These are phyloP conservation scores for Magnolia officinalis DNA, from an alignment of 164 flowering plant genomes.

Conservation along the genomic window DNA sequence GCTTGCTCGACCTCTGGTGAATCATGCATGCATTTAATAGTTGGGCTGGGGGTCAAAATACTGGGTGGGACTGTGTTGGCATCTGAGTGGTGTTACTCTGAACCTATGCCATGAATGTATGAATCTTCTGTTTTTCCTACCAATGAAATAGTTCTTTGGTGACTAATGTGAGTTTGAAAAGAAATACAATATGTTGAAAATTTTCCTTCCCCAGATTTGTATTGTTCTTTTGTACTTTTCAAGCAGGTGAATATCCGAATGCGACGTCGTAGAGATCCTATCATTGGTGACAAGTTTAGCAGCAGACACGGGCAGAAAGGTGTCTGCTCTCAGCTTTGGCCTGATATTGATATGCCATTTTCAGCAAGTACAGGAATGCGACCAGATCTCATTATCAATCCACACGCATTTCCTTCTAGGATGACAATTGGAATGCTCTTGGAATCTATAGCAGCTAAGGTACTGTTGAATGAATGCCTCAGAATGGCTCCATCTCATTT, in stretches of 20 bases:
- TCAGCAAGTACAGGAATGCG: conserved; percentile 89
- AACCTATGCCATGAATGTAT: too few species aligned
- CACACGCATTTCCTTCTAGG: conserved; percentile 96
- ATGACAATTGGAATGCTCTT: conserved; percentile 98
- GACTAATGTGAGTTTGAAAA: too few species aligned
- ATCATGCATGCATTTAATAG: too few species aligned
- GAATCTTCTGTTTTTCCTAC: too few species aligned
- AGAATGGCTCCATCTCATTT: not conserved
- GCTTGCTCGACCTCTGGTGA: too few species aligned
- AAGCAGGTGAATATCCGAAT: conserved; percentile 78
- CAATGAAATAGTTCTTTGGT: too few species aligned
- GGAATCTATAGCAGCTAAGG: conserved; percentile 98
- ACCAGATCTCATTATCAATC: conserved; percentile 95
- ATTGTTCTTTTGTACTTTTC: not conserved
- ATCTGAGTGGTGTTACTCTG: too few species aligned
- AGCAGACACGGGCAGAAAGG: conserved; percentile 99
- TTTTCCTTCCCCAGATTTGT: too few species aligned
- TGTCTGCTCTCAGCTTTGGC: conserved; percentile 96
- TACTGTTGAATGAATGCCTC: conserved; percentile 16
- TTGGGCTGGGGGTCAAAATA: too few species aligned
- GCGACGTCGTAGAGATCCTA: conserved; percentile 80
- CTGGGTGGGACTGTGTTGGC: too few species aligned
- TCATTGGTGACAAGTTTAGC: conserved; percentile 96
- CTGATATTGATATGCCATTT: conserved; percentile 95
- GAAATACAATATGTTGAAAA: too few species aligned